Evolutionary conservation across 177 flowering plant species (phyloP).

Genomic region (Telopea speciosissima): DNA sequence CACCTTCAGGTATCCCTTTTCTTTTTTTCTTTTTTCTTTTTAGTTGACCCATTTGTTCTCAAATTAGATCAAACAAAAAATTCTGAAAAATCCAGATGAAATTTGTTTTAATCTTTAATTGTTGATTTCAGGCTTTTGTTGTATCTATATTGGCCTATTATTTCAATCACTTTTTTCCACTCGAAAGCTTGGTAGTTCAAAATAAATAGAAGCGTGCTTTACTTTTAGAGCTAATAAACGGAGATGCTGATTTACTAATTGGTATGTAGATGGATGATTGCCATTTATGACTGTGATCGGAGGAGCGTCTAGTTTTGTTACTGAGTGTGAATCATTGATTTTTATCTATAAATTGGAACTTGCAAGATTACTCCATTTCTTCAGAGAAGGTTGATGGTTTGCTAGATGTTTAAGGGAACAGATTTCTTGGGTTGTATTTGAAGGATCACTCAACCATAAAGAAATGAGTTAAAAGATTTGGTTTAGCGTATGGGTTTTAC

Average conservation of each 20-base stretch:
- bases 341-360: not conserved
- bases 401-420: not conserved
- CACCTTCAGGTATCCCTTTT: too few relatives aligned
- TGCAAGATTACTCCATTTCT: not conserved
- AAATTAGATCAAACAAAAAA: too few relatives aligned
- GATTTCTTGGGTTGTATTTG: not conserved
- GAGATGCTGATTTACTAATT: not conserved
- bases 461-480: not conserved
- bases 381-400: too few relatives aligned
- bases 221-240: constrained; percentile 4
- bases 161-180: not conserved
- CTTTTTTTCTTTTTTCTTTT: too few relatives aligned
- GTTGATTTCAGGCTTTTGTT: not conserved
- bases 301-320: not conserved
- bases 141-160: not conserved
- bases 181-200: not conserved
- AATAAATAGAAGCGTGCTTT: not conserved
- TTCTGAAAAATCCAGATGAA: not conserved
- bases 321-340: constrained; percentile 1
- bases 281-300: not conserved
- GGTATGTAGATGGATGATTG: constrained; percentile 6
- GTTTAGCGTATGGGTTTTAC: not conserved
- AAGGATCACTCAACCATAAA: not conserved
- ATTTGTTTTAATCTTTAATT: too few relatives aligned
- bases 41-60: too few relatives aligned